Conservation (phyloP, 495 filamentous ascomycete species). For the Bombardia bombarda region DNA sequence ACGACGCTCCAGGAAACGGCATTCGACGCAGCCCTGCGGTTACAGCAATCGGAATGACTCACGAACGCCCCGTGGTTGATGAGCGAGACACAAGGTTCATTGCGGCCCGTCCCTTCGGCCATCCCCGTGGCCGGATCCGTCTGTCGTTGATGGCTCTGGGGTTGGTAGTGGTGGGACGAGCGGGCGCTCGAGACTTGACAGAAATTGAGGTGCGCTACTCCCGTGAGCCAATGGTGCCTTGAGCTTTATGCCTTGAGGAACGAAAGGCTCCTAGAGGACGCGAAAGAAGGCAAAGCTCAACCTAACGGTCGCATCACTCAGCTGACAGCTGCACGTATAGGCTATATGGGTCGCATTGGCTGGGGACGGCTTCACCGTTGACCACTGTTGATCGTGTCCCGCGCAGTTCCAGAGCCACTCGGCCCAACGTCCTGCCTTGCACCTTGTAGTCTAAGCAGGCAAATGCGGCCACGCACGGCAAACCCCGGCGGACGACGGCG, state of each 20-base stretch:
- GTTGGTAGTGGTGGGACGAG: too few relatives aligned
- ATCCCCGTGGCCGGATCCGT: too few relatives aligned
- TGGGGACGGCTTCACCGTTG: background rate
- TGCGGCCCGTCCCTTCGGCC: too few relatives aligned
- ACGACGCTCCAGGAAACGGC: too few relatives aligned
- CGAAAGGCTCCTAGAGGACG: background rate
- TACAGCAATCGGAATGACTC: too few relatives aligned
- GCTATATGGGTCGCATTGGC: slow-evolving; percentile 1
- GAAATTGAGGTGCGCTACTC: too few relatives aligned
- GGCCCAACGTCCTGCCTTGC: background rate
- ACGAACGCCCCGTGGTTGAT: too few relatives aligned
- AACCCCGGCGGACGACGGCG: slow-evolving; percentile 1
- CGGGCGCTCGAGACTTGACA: too few relatives aligned
- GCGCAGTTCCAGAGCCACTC: background rate
- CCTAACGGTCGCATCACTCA: background rate
- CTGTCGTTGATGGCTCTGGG: too few relatives aligned
- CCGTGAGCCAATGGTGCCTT: too few relatives aligned
- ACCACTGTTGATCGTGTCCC: background rate
- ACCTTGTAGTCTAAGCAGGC: slow-evolving; percentile 2
- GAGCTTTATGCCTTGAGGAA: background rate
- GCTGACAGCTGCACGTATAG: slow-evolving; percentile 2
- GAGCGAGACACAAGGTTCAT: too few relatives aligned
- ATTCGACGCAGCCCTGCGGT: too few relatives aligned
- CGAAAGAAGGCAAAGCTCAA: background rate
- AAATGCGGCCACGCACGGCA: slow-evolving; percentile 1